Evolutionary conservation across 345 rosid genomes (phyloP).

Genomic region (Ceriops decandra): DNA sequence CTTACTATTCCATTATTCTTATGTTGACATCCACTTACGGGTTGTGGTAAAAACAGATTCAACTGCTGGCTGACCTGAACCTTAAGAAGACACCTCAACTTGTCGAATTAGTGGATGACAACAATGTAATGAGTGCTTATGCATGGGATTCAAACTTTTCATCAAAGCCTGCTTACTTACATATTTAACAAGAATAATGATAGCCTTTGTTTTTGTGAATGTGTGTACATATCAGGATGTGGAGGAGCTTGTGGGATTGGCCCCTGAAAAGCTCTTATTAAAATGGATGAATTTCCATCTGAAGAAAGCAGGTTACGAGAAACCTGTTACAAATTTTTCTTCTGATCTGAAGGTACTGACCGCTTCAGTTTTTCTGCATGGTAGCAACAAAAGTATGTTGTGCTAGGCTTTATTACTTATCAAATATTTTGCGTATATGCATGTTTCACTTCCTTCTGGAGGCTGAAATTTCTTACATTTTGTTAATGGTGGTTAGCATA

Average conservation of each 20-base stretch:
- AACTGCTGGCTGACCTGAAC: slow-evolving; percentile 81
- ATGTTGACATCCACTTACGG: not conserved
- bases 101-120: slow-evolving; percentile 81
- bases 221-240: slow-evolving; percentile 51
- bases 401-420: not conserved
- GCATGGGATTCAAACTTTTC: slow-evolving; percentile 6
- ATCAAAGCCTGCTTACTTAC: not conserved
- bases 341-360: slow-evolving; percentile 71
- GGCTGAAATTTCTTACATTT: not conserved
- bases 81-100: slow-evolving; percentile 96
- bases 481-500: not conserved
- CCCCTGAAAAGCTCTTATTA: slow-evolving; percentile 83
- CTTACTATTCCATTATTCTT: not conserved
- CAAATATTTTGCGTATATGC: not conserved
- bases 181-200: not conserved
- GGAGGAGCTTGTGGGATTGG: slow-evolving; percentile 81
- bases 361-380: slow-evolving; percentile 11
- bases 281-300: slow-evolving; percentile 96
- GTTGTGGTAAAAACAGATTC: slow-evolving; percentile 52
- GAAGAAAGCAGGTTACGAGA: slow-evolving; percentile 83
- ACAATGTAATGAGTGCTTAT: slow-evolving; percentile 41
- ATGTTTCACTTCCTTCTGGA: not conserved
- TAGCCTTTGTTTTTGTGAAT: slow-evolving; percentile 4
- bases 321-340: slow-evolving; percentile 71
- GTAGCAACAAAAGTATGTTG: not conserved